These are phyloP conservation scores for Candida awuae DNA, from an alignment of 805 yeast genomes.

Conservation along the genomic window DNA sequence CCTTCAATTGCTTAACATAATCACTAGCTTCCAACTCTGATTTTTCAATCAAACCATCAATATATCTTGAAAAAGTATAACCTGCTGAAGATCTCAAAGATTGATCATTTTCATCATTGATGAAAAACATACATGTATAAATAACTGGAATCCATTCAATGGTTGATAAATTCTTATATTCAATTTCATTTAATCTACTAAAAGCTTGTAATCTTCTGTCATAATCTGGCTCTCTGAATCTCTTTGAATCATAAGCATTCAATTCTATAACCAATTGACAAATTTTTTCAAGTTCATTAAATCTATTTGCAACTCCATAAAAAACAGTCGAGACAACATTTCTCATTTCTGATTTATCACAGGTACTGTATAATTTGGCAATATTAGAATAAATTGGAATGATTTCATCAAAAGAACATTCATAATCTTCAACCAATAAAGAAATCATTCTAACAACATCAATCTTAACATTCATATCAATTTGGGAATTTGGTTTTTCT, in stretches of 20 bases:
- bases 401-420: constrained; percentile 46
- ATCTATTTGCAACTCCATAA: constrained; percentile 46
- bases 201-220: constrained; percentile 66
- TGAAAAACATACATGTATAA: constrained; percentile 57
- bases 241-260: constrained; percentile 56
- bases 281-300: constrained; percentile 36
- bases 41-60: constrained; percentile 44
- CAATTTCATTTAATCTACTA: constrained; percentile 50
- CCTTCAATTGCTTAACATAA: constrained; percentile 38
- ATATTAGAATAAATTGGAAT: constrained; percentile 24
- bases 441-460: constrained; percentile 52
- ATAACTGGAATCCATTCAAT: constrained; percentile 76
- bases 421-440: constrained; percentile 43
- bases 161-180: constrained; percentile 36
- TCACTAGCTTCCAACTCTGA: constrained; percentile 22
- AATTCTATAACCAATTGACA: constrained; percentile 51
- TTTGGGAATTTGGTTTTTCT: constrained; percentile 45
- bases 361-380: constrained; percentile 44
- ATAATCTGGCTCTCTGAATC: constrained; percentile 72
- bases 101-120: constrained; percentile 71
- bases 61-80: constrained; percentile 50
- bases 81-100: constrained; percentile 75
- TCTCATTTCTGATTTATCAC: constrained; percentile 56
- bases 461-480: constrained; percentile 45
- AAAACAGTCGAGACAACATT: constrained; percentile 53